Evolutionary conservation across 1,284 basidiomycete genomes (phyloP), one percentile per base, ranked within the genome.

Genomic region (Heterobasidion parviporum): DNA sequence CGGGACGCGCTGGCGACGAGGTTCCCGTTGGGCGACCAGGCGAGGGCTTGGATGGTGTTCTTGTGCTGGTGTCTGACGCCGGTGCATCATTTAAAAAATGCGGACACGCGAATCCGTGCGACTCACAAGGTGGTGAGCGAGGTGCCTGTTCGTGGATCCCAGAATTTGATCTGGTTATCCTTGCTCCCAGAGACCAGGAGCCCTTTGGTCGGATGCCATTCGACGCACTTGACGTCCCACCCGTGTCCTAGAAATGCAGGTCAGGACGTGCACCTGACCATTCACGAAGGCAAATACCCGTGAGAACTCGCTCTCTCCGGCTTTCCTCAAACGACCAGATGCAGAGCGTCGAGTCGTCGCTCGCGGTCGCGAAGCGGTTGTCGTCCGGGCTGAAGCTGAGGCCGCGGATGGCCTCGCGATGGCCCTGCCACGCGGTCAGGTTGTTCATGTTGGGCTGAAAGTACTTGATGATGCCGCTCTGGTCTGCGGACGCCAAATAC

Each of bases 401-500:
- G 1, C 92, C 94, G 50, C 96, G 81, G 57, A 98, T 92, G 5
- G 93, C 89, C 71, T 94, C 92, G 12, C 89, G 79, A 61, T 96
- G 92, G 0, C 92, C 96, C 48, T 88, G 82, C 80, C 94, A 96
- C 6, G 92, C 91, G 1, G 92, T 94, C 60, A 99, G 74, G 68
- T 98, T 99, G 77, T 98, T 99, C 89, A 99, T 93, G 69, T 98
- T 98, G 41, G 92, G 91, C 64, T 98, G 94, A 67, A 98, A 99
- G 74, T 99, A 99, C 72, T 99, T 99, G 79, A 99, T 93, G 60
- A 93, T 81, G 5, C 96, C 96, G 49, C 79, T 84, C 70, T 96
- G 94, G 75, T 99, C 96, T 9, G 92, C 87, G 16, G 93, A 97
- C 12, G 93, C 87, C 47, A 99, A 83, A 70, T 92, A 97, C 16